Evolutionary conservation across 208 protist species (phyloP).

Genomic region (Hexamita inflata): DNA sequence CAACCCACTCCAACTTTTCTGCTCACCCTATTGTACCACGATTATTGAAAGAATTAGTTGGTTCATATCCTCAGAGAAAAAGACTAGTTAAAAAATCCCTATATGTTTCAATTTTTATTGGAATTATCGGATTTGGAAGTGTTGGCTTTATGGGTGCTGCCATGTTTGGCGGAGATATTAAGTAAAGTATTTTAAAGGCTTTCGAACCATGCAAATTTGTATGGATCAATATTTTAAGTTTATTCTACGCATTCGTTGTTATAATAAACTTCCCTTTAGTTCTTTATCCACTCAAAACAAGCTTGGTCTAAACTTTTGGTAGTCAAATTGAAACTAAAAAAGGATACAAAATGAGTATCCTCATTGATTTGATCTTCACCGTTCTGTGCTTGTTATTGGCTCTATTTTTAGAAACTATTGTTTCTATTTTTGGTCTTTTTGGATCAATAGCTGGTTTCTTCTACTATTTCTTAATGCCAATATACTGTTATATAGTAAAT

Average conservation of each 20-base stretch:
- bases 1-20: background rate
- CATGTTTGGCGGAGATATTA: background rate
- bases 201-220: background rate
- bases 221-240: background rate
- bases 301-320: background rate
- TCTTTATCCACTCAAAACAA: background rate
- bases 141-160: background rate
- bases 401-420: background rate
- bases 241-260: background rate
- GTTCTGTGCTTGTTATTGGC: background rate
- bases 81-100: background rate
- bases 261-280: background rate
- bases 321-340: background rate
- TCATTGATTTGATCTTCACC: background rate
- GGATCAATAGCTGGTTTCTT: background rate
- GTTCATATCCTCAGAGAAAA: background rate
- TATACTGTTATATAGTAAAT: background rate
- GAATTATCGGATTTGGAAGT: background rate
- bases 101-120: background rate
- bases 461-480: background rate
- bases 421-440: background rate
- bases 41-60: background rate
- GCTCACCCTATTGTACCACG: background rate
- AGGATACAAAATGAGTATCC: background rate
- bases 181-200: background rate